Evolutionary conservation across 345 rosid genomes (phyloP).

Genomic region (Turritis glabra): DNA sequence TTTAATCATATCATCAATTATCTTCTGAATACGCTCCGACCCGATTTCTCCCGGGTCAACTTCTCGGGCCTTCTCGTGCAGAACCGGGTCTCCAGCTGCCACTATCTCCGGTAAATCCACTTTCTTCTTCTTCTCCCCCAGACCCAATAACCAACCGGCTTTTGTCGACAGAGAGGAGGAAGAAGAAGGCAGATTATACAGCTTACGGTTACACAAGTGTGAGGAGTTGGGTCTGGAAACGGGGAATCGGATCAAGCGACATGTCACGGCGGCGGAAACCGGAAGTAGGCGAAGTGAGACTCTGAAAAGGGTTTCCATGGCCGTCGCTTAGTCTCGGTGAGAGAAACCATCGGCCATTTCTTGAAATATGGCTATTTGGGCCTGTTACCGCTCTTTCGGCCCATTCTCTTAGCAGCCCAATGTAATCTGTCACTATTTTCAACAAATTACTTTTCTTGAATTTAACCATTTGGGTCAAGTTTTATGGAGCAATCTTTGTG

Average conservation of each 20-base stretch:
- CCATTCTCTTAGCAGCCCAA: not conserved
- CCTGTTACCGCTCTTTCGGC: not conserved
- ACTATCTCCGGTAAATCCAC: slow-evolving; percentile 58
- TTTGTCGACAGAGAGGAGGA: slow-evolving; percentile 48
- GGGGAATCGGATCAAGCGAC: slow-evolving; percentile 21
- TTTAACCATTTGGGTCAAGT: not conserved
- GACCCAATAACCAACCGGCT: slow-evolving; percentile 95
- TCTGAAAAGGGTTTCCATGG: slow-evolving; percentile 59
- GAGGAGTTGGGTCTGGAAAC: slow-evolving; percentile 21
- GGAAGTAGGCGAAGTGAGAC: slow-evolving; percentile 60
- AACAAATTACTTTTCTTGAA: too few relatives aligned
- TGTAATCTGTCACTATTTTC: not conserved
- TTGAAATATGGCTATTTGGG: slow-evolving; percentile 21
- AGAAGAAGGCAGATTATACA: slow-evolving; percentile 20
- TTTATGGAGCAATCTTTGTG: not conserved
- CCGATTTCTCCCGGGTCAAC: slow-evolving; percentile 73
- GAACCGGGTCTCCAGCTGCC: slow-evolving; percentile 90
- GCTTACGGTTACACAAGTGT: slow-evolving; percentile 21
- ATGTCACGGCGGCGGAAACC: slow-evolving; percentile 38
- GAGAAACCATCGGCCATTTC: slow-evolving; percentile 2
- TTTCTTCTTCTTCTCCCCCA: slow-evolving; percentile 71
- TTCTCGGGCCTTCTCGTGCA: slow-evolving; percentile 77
- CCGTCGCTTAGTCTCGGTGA: slow-evolving; percentile 7
- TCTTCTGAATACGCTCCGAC: slow-evolving; percentile 85
- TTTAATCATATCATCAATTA: slow-evolving; percentile 75